phyloP scores from a whole-genome alignment of 345 rosid species.

The Tarenaya hassleriana region DNA sequence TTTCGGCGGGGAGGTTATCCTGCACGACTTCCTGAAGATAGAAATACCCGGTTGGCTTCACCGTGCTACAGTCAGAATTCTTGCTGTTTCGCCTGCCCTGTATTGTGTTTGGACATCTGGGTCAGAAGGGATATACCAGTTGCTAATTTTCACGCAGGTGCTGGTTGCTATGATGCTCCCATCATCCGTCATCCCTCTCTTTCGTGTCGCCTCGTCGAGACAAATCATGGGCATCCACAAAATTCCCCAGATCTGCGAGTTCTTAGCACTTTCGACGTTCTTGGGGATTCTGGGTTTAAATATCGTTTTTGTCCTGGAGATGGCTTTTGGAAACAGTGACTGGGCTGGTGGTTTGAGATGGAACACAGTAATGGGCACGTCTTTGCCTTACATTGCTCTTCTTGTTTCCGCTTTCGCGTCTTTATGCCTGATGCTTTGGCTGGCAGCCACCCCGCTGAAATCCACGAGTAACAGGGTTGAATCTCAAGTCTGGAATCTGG shows the following conservation, averaged over 20 bases:
- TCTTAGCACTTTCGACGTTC: constrained; percentile 48
- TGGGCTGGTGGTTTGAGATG: constrained; percentile 85
- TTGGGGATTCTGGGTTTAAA: constrained; percentile 72
- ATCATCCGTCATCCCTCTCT: constrained; percentile 82
- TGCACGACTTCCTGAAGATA: constrained; percentile 68
- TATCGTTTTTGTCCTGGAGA: constrained; percentile 67
- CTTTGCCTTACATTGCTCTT: constrained; percentile 51
- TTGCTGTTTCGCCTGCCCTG: constrained; percentile 80
- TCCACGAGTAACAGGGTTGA: constrained; percentile 53
- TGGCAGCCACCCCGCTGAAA: constrained; percentile 78
- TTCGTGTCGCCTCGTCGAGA: constrained; percentile 81
- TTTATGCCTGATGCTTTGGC: constrained; percentile 80
- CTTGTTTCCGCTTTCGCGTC: constrained; percentile 60
- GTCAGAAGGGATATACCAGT: constrained; percentile 81
- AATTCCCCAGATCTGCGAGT: constrained; percentile 68
- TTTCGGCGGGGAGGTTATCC: constrained; percentile 62
- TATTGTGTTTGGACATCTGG: constrained; percentile 87
- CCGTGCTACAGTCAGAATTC: constrained; percentile 68
- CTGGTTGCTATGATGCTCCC: constrained; percentile 81
- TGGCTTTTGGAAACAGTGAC: constrained; percentile 88
- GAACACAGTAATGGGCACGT: constrained; percentile 47
- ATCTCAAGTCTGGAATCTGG: constrained; percentile 54
- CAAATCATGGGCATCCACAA: constrained; percentile 78
- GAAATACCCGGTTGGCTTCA: constrained; percentile 94
- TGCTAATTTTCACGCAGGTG: constrained; percentile 80